A percentile compares a stretch with the other conserved stretches of the same genome.
These are phyloP conservation scores for Epichloe bromicola DNA, from an alignment of 2,329 filamentous ascomycete species.

Conservation along the genomic window DNA sequence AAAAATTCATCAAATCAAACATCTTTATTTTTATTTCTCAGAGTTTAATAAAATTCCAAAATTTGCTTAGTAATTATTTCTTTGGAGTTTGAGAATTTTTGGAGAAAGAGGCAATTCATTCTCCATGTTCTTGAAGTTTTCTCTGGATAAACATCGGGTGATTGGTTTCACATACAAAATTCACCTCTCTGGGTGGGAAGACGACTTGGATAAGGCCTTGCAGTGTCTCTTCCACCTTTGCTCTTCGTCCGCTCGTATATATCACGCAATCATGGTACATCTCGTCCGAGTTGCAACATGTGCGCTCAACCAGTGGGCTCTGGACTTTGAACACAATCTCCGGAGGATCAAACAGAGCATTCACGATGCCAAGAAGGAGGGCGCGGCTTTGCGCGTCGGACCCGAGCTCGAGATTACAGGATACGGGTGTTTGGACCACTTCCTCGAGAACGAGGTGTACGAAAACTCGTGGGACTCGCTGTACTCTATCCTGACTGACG, in stretches of 20 bases:
- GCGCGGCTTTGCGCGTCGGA: conserved; percentile 49
- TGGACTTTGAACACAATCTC: conserved; percentile 41
- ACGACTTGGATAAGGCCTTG: too few relatives aligned
- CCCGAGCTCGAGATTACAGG: conserved; percentile 34
- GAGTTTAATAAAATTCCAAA: too few relatives aligned
- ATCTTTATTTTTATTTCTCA: too few relatives aligned
- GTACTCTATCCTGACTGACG: conserved; percentile 18
- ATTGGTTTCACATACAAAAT: too few relatives aligned
- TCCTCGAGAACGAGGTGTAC: conserved; percentile 33
- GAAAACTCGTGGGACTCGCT: conserved; percentile 21
- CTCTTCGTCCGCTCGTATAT: conserved; percentile 33
- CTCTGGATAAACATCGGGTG: too few relatives aligned
- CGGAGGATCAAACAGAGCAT: conserved; percentile 52
- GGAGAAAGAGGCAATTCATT: too few relatives aligned
- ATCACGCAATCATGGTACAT: conserved; percentile 31
- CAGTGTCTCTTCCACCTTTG: conserved; percentile 23
- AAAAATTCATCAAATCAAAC: too few relatives aligned
- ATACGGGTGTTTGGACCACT: conserved; percentile 26
- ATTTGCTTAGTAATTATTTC: too few relatives aligned
- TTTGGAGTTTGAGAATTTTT: too few relatives aligned
- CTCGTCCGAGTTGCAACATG: conserved; percentile 19
- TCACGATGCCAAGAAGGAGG: conserved; percentile 41
- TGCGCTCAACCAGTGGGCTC: conserved; percentile 25
- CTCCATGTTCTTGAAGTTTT: too few relatives aligned
- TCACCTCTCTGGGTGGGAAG: too few relatives aligned